Conservation (phyloP, 768 basidiomycete genomes). For the Tulasnella calospora region DNA sequence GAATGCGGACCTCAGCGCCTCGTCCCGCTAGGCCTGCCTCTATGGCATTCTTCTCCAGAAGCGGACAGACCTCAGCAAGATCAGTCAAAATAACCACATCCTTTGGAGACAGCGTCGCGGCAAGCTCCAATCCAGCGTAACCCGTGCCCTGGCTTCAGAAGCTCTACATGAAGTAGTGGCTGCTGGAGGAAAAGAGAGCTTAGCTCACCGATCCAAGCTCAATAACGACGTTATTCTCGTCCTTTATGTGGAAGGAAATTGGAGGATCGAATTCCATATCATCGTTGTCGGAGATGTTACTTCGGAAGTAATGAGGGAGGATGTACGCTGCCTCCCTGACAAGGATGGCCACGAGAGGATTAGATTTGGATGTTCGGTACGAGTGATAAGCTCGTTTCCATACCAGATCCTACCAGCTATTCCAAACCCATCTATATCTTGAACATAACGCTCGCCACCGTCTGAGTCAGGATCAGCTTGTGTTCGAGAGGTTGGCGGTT, state of each 20-base stretch:
- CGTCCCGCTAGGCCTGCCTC: slow-evolving; percentile 18
- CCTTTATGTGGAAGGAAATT: neutral
- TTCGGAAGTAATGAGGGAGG: neutral
- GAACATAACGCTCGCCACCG: neutral
- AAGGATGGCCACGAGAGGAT: neutral
- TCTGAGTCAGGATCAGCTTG: too few relatives aligned
- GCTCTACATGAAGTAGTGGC: neutral
- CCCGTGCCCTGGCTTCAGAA: slow-evolving; percentile 51
- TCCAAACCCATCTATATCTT: slow-evolving; percentile 14
- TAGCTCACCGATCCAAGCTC: slow-evolving; percentile 23
- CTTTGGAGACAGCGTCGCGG: slow-evolving; percentile 40
- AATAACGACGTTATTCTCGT: neutral
- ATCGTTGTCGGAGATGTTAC: neutral
- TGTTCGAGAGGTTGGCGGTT: neutral
- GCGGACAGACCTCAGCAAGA: slow-evolving; percentile 63
- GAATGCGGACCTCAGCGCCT: slow-evolving; percentile 40
- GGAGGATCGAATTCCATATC: slow-evolving; percentile 10
- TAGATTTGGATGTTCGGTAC: too few relatives aligned
- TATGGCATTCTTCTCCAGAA: slow-evolving; percentile 44
- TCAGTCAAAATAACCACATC: slow-evolving; percentile 57
- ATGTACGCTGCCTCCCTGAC: slow-evolving; percentile 18
- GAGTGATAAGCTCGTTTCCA: neutral
- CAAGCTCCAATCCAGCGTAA: slow-evolving; percentile 49
- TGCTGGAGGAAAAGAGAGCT: neutral
- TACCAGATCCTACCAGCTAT: slow-evolving; percentile 20